Percentiles rank a stretch among this genome's conserved stretches.
phyloP scores from a whole-genome alignment of 352 stramenopile species.

The Phytophthora lateralis region DNA sequence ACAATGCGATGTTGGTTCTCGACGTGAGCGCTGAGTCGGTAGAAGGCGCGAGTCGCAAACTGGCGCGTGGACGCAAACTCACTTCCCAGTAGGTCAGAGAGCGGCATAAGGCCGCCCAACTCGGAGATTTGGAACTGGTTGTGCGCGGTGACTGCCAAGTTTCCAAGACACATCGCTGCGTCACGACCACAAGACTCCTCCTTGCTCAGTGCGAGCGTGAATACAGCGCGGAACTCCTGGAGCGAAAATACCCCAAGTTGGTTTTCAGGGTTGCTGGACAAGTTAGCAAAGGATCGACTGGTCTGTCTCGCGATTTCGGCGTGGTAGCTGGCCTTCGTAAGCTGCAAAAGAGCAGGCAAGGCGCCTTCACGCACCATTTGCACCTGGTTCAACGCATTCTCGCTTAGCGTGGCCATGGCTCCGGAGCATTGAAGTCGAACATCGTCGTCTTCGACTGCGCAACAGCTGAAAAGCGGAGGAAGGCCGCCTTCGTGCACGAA shows the following conservation, averaged over 20 bases:
- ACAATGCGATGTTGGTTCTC: constrained; percentile 91
- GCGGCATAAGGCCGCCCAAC: constrained; percentile 81
- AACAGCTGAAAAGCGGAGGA: constrained; percentile 66
- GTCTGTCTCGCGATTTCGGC: constrained; percentile 87
- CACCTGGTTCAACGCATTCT: constrained; percentile 92
- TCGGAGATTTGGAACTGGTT: constrained; percentile 91
- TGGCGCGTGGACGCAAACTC: constrained; percentile 74
- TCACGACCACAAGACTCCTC: constrained; percentile 92
- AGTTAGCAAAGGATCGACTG: constrained; percentile 89
- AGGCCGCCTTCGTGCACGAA: constrained; percentile 77
- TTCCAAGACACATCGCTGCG: constrained; percentile 92
- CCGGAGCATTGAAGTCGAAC: constrained; percentile 90
- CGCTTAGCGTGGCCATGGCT: constrained; percentile 90
- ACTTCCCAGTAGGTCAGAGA: constrained; percentile 82
- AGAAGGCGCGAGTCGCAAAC: constrained; percentile 89
- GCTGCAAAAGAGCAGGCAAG: constrained; percentile 74
- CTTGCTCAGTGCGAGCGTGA: constrained; percentile 60
- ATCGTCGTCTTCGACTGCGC: constrained; percentile 68
- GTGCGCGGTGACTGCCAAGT: constrained; percentile 91
- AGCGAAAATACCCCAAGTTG: constrained; percentile 87
- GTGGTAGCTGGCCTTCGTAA: constrained; percentile 68
- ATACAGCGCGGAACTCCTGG: constrained; percentile 79
- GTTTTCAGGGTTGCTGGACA: constrained; percentile 94
- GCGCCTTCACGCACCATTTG: constrained; percentile 80
- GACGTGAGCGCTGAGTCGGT: constrained; percentile 81